A percentile compares a stretch with the other conserved stretches of the same genome.
These are phyloP conservation scores for Penicillium sp. DNA, from an alignment of 2,329 filamentous ascomycete genomes.

Conservation along the genomic window DNA sequence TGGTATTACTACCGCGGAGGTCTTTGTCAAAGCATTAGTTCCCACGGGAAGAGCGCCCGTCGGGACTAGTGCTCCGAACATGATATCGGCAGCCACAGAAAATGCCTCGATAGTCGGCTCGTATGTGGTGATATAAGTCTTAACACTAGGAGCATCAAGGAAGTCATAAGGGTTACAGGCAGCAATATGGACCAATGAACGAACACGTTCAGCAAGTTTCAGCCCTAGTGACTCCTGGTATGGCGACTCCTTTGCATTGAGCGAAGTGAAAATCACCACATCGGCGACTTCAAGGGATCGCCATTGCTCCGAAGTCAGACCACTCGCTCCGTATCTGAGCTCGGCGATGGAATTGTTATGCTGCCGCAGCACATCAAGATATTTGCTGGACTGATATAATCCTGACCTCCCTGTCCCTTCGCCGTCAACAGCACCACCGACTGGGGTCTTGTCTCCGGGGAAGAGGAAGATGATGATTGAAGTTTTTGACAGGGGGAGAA, in stretches of 20 bases:
- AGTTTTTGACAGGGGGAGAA: slow-evolving; percentile 23
- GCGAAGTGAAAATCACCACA: slow-evolving; percentile 33
- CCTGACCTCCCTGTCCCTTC: slow-evolving; percentile 30
- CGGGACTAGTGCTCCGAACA: slow-evolving; percentile 30
- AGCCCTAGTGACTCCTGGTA: slow-evolving; percentile 33
- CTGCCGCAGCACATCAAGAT: slow-evolving; percentile 26
- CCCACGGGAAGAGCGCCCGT: slow-evolving; percentile 33
- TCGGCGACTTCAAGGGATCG: slow-evolving; percentile 30
- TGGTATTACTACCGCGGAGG: slow-evolving; percentile 9
- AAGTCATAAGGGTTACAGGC: slow-evolving; percentile 42
- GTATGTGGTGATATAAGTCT: slow-evolving; percentile 40
- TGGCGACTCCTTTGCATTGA: slow-evolving; percentile 33
- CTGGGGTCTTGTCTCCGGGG: slow-evolving; percentile 26
- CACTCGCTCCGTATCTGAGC: slow-evolving; percentile 27
- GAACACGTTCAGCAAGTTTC: slow-evolving; percentile 24
- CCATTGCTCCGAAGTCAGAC: slow-evolving; percentile 28
- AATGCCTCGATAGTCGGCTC: slow-evolving; percentile 40
- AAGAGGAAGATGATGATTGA: slow-evolving; percentile 33
- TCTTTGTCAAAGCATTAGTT: slow-evolving; percentile 9
- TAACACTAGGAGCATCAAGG: slow-evolving; percentile 28
- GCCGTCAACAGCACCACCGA: slow-evolving; percentile 34
- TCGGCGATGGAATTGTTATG: slow-evolving; percentile 24
- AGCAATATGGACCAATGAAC: slow-evolving; percentile 33
- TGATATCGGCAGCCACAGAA: slow-evolving; percentile 30
- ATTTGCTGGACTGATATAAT: slow-evolving; percentile 26